phyloP scores from a whole-genome alignment of 1,284 basidiomycete species.

The Pterula multifida region DNA sequence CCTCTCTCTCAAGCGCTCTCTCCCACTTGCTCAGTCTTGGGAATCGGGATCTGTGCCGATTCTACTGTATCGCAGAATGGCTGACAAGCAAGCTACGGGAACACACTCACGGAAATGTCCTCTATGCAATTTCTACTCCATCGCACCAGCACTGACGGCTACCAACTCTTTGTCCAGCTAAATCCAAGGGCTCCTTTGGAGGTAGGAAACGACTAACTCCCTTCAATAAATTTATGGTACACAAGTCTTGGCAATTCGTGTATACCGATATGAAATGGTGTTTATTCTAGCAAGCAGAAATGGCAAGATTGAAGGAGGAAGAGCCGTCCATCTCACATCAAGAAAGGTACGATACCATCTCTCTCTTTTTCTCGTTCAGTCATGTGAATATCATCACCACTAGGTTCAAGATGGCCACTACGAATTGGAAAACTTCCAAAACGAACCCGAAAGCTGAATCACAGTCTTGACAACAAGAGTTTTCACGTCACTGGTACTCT shows the following conservation, averaged over 20 bases:
- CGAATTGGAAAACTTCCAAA: slow-evolving; percentile 66
- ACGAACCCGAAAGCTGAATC: slow-evolving; percentile 40
- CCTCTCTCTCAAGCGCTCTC: neutral
- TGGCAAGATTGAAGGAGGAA: slow-evolving; percentile 60
- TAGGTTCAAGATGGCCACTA: slow-evolving; percentile 64
- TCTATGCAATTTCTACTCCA: no score
- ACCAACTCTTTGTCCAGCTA: slow-evolving; percentile 4
- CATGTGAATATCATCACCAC: slow-evolving; percentile 8
- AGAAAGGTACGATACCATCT: slow-evolving; percentile 38
- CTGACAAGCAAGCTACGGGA: neutral
- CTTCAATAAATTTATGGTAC: slow-evolving; percentile 70
- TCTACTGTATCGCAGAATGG: neutral
- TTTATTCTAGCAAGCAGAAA: slow-evolving; percentile 44
- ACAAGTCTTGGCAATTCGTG: slow-evolving; percentile 4
- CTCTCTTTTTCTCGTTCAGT: slow-evolving; percentile 2
- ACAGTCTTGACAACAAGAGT: neutral
- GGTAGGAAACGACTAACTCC: slow-evolving; percentile 41
- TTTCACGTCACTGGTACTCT: neutral
- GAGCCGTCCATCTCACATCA: slow-evolving; percentile 59
- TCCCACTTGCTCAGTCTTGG: neutral
- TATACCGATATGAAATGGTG: slow-evolving; percentile 1
- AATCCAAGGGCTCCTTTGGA: slow-evolving; percentile 16
- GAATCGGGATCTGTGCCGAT: neutral
- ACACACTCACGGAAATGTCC: neutral
- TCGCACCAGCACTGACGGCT: no score